Evolutionary conservation across 768 basidiomycete species (phyloP), one percentile per base, ranked within the genome.

Genomic region (Tulasnella sp.): DNA sequence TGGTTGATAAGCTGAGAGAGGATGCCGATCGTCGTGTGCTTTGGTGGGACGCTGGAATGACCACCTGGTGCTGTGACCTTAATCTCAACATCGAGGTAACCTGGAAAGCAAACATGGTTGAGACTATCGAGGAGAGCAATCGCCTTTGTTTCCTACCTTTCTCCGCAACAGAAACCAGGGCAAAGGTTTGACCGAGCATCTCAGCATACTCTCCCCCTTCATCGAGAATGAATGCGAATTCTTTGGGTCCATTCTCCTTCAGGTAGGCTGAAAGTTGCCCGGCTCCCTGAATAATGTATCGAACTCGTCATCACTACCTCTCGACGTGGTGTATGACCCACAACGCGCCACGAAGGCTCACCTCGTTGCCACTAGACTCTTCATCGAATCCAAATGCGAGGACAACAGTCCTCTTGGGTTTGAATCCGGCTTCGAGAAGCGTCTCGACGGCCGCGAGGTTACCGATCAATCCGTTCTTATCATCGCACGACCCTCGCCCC

Each of bases 21-120:
- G 54, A 91, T 83, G 10, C 92, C 90, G 60, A 95, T 90, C 60
- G 56, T 50, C 2, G 91, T 95, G 64, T 96, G 90, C 2, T 72
- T 66, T 15, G 87, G 88, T 13, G 93, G 93, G 13, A 91, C 73
- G 65, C 85, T 87, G 0, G 90, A 92, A 70, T 94, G 93, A 0
- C 92, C 92, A 4, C 92, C 91, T 0, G 82, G 75, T 0, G 84
- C 74, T 13, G 77, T 71, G 7, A 93, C 81, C 58, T 82, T 77
- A n/a, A 91, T 74, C 13, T 70, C 73, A 17, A 83, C 77, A 66
- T 87, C 76, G 8, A 84, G 45, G 56, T 76, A 80, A 9, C 90
- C 55, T 56, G 21, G 10, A 21, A 44, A 23, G 21, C 4, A 47
- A 5, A 15, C 13, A 38, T 42, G 23, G 27, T 34, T 24, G 30